Percentiles rank a stretch among this genome's conserved stretches.
These are phyloP conservation scores for Williopsis jadinii DNA, from an alignment of 1,139 yeast genomes.

Conservation along the genomic window DNA sequence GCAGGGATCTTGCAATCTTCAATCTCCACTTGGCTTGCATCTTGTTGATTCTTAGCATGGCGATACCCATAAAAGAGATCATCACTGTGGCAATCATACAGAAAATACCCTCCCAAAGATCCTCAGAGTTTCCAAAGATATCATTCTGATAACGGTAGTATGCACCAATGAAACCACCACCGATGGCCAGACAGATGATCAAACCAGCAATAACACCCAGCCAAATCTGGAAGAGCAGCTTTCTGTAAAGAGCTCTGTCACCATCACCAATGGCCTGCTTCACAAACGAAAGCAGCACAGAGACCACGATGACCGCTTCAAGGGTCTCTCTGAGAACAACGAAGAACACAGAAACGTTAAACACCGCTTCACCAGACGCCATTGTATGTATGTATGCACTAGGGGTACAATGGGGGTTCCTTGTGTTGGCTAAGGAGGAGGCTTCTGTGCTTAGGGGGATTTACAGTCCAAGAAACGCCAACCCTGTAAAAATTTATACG, in stretches of 20 bases:
- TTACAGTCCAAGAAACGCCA: too few relatives aligned
- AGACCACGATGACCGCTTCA: slow-evolving; percentile 82
- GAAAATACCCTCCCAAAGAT: slow-evolving; percentile 89
- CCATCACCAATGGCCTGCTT: slow-evolving; percentile 42
- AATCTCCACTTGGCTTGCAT: slow-evolving; percentile 77
- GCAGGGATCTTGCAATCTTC: slow-evolving; percentile 26
- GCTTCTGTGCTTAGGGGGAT: too few relatives aligned
- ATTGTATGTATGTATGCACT: too few relatives aligned
- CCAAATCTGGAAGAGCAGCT: slow-evolving; percentile 71
- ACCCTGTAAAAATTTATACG: too few relatives aligned
- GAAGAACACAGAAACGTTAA: slow-evolving; percentile 59
- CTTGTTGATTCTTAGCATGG: slow-evolving; percentile 75
- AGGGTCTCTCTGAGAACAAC: slow-evolving; percentile 80
- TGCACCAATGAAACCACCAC: slow-evolving; percentile 65
- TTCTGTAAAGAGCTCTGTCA: slow-evolving; percentile 25
- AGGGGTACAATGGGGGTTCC: too few relatives aligned
- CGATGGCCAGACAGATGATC: slow-evolving; percentile 63
- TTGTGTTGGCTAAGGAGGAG: too few relatives aligned
- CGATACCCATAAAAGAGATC: slow-evolving; percentile 85
- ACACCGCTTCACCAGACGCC: slow-evolving; percentile 22
- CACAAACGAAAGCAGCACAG: slow-evolving; percentile 76
- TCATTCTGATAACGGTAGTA: slow-evolving; percentile 76
- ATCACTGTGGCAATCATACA: slow-evolving; percentile 73
- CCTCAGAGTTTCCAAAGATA: slow-evolving; percentile 76
- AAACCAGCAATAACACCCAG: slow-evolving; percentile 71